Conservation (phyloP, 2,329 filamentous ascomycete genomes). For the Westerdykella aurantiaca region DNA sequence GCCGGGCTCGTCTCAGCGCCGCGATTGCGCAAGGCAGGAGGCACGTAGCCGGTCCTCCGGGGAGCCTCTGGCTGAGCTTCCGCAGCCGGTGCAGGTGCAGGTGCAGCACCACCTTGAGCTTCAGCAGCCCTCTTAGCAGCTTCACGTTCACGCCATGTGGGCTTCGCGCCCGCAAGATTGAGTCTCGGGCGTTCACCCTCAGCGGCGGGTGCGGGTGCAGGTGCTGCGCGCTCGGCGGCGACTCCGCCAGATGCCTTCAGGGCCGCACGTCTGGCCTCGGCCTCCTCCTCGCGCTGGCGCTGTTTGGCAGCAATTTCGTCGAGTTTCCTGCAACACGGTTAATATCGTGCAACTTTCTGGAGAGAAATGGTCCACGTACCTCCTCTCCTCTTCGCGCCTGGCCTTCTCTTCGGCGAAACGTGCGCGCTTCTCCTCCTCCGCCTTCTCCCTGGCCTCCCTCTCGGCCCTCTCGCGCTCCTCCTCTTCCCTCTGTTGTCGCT, state of each 20-base stretch:
- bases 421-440: constrained; percentile 73
- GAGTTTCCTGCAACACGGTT: constrained; percentile 48
- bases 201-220: constrained; percentile 41
- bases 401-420: constrained; percentile 66
- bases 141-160: constrained; percentile 70
- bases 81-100: constrained; percentile 24
- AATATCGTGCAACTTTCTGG: constrained; percentile 15
- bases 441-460: constrained; percentile 75
- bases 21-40: constrained; percentile 39
- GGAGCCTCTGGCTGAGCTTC: constrained; percentile 26
- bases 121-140: constrained; percentile 42
- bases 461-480: constrained; percentile 76
- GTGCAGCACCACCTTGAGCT: constrained; percentile 23
- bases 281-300: constrained; percentile 80
- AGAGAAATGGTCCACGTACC: constrained; percentile 40
- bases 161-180: constrained; percentile 55
- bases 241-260: constrained; percentile 45
- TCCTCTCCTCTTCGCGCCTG: constrained; percentile 54
- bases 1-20: constrained; percentile 27
- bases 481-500: constrained; percentile 71
- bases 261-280: constrained; percentile 65
- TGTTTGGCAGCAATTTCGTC: constrained; percentile 62
- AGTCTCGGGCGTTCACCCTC: constrained; percentile 57
- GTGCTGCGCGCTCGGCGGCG: constrained; percentile 27
- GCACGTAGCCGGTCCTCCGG: constrained; percentile 42